These are phyloP conservation scores for Pyrenophora seminiperda DNA, from an alignment of 2,329 filamentous ascomycete genomes.

Conservation along the genomic window DNA sequence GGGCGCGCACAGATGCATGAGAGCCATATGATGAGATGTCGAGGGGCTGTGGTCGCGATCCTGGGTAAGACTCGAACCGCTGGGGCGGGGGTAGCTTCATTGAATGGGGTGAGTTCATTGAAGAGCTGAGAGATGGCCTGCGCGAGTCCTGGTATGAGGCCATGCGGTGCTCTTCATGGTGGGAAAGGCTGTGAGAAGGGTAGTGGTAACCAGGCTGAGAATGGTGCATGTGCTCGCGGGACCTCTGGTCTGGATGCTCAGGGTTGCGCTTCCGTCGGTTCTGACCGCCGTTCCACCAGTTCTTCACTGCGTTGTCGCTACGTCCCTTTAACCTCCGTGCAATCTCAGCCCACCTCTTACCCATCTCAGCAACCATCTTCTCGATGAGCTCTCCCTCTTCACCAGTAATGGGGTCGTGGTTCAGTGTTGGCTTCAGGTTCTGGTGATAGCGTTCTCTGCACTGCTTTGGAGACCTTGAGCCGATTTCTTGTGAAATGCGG, in stretches of 20 bases:
- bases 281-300: constrained; percentile 96
- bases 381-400: constrained; percentile 78
- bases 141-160: constrained; percentile 38
- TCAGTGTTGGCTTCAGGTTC: constrained; percentile 84
- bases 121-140: constrained; percentile 35
- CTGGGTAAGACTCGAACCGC: constrained; percentile 39
- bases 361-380: constrained; percentile 74
- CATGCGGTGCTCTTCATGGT: constrained; percentile 36
- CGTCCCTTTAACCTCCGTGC: constrained; percentile 79
- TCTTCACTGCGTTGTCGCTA: constrained; percentile 95
- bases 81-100: constrained; percentile 44
- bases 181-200: constrained; percentile 28
- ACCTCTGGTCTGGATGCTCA: constrained; percentile 37
- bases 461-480: constrained; percentile 85
- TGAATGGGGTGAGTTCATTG: constrained; percentile 34
- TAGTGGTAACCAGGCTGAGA: constrained; percentile 42
- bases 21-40: constrained; percentile 35
- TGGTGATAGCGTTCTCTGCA: constrained; percentile 94
- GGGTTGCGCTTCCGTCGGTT: constrained; percentile 68
- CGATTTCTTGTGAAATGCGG: constrained; percentile 75
- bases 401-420: constrained; percentile 76
- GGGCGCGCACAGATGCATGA: constrained; percentile 30
- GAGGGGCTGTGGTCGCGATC: constrained; percentile 41
- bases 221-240: constrained; percentile 38
- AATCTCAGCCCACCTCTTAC: constrained; percentile 93